Evolutionary conservation across 2,329 filamentous ascomycete species (phyloP).

Genomic region (Chaetomiaceae sp.): DNA sequence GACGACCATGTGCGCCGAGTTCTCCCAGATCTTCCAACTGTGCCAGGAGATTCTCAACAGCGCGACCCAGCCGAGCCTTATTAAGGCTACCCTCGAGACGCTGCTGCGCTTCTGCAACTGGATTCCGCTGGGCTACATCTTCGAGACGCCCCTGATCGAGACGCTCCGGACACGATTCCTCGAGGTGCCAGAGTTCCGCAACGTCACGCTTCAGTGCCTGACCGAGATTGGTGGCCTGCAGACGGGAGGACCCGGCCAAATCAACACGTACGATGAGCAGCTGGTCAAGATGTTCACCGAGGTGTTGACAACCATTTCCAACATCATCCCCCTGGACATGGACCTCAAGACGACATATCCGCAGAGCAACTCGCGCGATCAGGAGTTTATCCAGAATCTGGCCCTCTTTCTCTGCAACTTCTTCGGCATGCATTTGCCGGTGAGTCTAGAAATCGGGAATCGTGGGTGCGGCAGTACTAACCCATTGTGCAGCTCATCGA

Average conservation of each 20-base stretch:
- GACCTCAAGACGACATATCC: conserved; percentile 90
- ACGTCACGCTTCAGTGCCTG: conserved; percentile 91
- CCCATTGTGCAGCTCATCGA: conserved; percentile 67
- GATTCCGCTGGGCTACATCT: conserved; percentile 98
- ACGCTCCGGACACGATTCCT: conserved; percentile 90
- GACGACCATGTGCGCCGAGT: conserved; percentile 97
- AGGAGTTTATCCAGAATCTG: conserved; percentile 96
- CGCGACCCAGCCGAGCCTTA: conserved; percentile 75
- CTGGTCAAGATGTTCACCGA: conserved; percentile 98
- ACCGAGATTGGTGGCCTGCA: conserved; percentile 95
- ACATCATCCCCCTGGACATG: conserved; percentile 84
- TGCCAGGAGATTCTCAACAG: conserved; percentile 93
- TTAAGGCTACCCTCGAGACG: conserved; percentile 96
- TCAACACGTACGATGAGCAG: conserved; percentile 84
- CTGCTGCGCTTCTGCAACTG: conserved; percentile 96
- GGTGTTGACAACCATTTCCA: conserved; percentile 85
- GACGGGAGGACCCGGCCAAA: conserved; percentile 64
- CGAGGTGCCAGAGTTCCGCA: conserved; percentile 90
- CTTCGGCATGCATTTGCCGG: conserved; percentile 86
- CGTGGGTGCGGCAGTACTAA: conserved; percentile 3
- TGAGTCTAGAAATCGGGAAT: conserved; percentile 36
- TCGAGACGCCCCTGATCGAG: conserved; percentile 94
- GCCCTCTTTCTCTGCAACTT: conserved; percentile 96
- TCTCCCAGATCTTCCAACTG: conserved; percentile 96
- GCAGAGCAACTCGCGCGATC: conserved; percentile 85